These are phyloP conservation scores for Candida incommunis DNA, from an alignment of 805 yeast genomes.

Conservation along the genomic window DNA sequence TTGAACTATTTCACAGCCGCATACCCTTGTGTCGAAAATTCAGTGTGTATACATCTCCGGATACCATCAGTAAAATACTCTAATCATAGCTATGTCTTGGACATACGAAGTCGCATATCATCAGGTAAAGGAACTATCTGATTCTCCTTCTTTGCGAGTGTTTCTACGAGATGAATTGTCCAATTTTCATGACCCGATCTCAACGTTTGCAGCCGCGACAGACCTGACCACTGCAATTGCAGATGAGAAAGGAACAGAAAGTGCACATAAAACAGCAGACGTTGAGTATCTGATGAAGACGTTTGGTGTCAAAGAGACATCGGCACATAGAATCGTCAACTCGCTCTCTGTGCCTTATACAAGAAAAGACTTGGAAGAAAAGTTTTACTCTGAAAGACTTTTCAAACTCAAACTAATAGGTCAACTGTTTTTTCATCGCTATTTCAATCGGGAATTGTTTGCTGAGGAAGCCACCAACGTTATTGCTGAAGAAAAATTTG, in stretches of 20 bases:
- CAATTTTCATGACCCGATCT: background rate
- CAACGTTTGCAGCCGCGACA: background rate
- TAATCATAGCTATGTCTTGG: background rate
- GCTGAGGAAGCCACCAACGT: background rate
- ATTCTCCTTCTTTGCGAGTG: background rate
- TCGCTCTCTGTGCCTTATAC: background rate
- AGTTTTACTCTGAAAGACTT: background rate
- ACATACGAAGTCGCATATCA: background rate
- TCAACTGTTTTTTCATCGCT: background rate
- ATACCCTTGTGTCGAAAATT: too few species aligned
- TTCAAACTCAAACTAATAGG: background rate
- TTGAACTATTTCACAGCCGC: too few species aligned
- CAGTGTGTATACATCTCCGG: too few species aligned
- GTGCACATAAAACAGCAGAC: background rate
- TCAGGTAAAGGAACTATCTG: background rate
- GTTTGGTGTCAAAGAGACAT: background rate
- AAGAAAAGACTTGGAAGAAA: background rate
- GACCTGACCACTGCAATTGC: background rate
- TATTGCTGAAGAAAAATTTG: background rate
- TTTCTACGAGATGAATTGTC: background rate
- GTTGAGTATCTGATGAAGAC: background rate
- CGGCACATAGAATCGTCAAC: background rate
- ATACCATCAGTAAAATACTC: constrained; percentile 32
- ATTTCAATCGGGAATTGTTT: background rate
- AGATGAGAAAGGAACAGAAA: background rate